phyloP scores from a whole-genome alignment of 1,284 basidiomycete genomes.

The Cutaneotrichosporon cutaneum region DNA sequence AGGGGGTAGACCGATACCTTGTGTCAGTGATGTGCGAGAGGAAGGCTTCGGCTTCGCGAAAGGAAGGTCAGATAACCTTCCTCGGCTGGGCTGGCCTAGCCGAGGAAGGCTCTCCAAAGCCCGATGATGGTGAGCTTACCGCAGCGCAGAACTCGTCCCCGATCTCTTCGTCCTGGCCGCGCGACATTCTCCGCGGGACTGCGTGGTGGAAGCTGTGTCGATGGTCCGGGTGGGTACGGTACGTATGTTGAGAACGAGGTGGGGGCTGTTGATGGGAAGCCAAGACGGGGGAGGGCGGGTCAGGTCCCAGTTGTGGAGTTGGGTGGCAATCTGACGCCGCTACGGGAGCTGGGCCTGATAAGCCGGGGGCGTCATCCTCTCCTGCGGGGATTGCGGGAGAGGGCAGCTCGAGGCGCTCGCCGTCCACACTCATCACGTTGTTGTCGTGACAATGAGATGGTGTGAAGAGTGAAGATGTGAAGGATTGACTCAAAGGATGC shows the following conservation, averaged over 20 bases:
- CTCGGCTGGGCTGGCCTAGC: too few relatives aligned
- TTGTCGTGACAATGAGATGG: not conserved
- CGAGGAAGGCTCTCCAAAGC: too few relatives aligned
- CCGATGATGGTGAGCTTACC: too few relatives aligned
- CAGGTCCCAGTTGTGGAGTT: not conserved
- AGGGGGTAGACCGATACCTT: slow-evolving; percentile 48
- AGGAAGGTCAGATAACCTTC: too few relatives aligned
- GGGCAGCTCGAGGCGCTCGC: not conserved
- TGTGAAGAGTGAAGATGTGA: not conserved
- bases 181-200: not conserved
- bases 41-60: not conserved
- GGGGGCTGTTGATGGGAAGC: not conserved
- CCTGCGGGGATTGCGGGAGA: not conserved
- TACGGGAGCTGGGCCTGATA: not conserved
- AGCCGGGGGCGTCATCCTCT: not conserved
- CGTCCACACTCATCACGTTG: not conserved
- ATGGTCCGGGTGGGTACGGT: not conserved
- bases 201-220: not conserved
- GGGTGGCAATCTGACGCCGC: not conserved
- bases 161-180: slow-evolving; percentile 4
- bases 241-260: not conserved
- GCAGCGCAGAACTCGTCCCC: slow-evolving; percentile 7
- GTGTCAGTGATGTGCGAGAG: slow-evolving; percentile 2
- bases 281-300: not conserved
- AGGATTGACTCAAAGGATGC: not conserved